Evolutionary conservation across 139 green algal species (phyloP), one percentile per base, ranked within the genome.

Genomic region (Haematococcus sp.): DNA sequence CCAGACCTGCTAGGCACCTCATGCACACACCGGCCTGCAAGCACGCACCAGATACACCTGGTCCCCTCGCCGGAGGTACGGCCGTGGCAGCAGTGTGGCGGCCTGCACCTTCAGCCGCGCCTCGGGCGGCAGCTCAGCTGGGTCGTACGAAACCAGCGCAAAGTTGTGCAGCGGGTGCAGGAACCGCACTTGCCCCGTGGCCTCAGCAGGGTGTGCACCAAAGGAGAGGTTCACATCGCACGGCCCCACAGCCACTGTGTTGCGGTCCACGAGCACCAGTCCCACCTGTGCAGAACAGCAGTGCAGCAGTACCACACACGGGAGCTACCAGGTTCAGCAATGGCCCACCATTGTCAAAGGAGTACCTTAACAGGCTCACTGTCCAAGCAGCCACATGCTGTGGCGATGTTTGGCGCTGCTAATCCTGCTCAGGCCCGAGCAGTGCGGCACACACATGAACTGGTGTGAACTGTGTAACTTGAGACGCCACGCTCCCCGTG

Each of bases 161-260:
- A 96, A 96, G 83, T 96, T 96, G 85, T 96, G 89, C 27, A 94
- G 81, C 15, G 91, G 91, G 77, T 96, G 91, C 33, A 96, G 84
- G 81, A 96, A 96, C 76, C 85, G 74, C 33, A 93, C 88, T 25
- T 68, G 63, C 19, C 72, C 93, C 5, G 83, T 68, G 28, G 92
- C 74, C 78, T 98, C 93, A 28, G 83, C 84, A 3, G 93, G 93
- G 81, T 94, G 88, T 19, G 91, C 93, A 0, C 87, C 86, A 79
- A 98, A 97, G 20, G 87, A 92, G 15, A 98, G 76, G 63, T 86
- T 89, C 35, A 97, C 77, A 65, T 97, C 92, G 46, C 85, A 91
- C 0, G 86, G 74, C 2, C 83, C 87, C 2, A 97, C 84, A 9
- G 82, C 52, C 3, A 97, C 83, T 0, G 93, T 98, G 87, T 97